Percentiles rank a stretch among this genome's conserved stretches.
These are phyloP conservation scores for Spongospora subterranea DNA, from an alignment of 208 protist species.

Conservation along the genomic window DNA sequence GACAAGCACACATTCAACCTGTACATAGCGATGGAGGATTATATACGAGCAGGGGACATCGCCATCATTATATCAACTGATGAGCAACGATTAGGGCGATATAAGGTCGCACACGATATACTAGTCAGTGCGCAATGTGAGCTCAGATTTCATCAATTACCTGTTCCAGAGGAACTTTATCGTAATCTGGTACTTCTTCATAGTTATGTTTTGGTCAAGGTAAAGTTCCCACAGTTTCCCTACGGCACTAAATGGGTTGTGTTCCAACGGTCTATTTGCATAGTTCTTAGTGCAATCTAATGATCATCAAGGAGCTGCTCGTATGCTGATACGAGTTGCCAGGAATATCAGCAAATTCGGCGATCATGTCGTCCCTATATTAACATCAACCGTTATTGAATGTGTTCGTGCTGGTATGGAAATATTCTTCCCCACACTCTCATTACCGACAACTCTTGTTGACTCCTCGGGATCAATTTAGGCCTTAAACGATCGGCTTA, in stretches of 20 bases:
- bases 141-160: background rate
- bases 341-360: constrained; percentile 74
- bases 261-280: constrained; percentile 64
- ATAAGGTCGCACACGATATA: background rate
- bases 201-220: constrained; percentile 87
- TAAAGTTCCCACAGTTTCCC: background rate
- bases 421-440: background rate
- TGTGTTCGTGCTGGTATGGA: constrained; percentile 77
- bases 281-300: background rate
- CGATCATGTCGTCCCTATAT: constrained; percentile 86
- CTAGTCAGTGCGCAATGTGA: background rate
- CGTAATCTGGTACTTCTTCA: constrained; percentile 90
- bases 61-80: background rate
- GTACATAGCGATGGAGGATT: constrained; percentile 19
- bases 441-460: background rate
- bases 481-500: constrained; percentile 86
- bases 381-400: constrained; percentile 92
- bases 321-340: constrained; percentile 92
- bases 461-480: background rate
- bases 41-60: background rate
- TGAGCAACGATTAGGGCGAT: constrained; percentile 19
- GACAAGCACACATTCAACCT: background rate
- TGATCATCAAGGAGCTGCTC: constrained; percentile 85
- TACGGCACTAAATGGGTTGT: background rate
- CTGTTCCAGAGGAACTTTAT: constrained; percentile 9